These are phyloP conservation scores for Hypoxylon trugodes DNA, from an alignment of 495 filamentous ascomycete genomes.

Conservation along the genomic window DNA sequence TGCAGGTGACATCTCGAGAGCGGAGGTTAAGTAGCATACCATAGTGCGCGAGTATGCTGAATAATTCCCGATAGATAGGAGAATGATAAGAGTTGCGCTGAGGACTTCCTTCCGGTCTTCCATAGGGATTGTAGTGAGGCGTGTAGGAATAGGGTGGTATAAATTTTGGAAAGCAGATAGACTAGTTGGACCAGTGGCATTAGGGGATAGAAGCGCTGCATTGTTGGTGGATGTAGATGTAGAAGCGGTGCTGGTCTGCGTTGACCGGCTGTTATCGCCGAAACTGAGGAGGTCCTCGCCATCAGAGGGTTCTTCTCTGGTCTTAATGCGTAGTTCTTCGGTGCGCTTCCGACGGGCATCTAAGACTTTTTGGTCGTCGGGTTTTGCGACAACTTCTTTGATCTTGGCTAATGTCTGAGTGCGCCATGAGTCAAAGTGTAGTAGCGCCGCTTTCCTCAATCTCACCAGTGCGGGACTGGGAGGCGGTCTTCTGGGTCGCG, in stretches of 20 bases:
- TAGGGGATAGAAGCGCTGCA: constrained; percentile 13
- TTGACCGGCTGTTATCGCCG: constrained; percentile 17
- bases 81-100: constrained; percentile 70
- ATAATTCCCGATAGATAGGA: constrained; percentile 78
- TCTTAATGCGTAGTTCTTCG: constrained; percentile 28
- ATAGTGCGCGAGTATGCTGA: constrained; percentile 74
- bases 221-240: no score
- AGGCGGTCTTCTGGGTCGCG: constrained; percentile 9
- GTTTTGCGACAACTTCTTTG: constrained; percentile 47
- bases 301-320: constrained; percentile 6
- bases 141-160: constrained; percentile 58
- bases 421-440: constrained; percentile 55
- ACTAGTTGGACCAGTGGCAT: constrained; percentile 25
- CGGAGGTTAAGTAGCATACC: constrained; percentile 69
- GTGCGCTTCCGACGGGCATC: constrained; percentile 49
- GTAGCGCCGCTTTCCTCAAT: constrained; percentile 46
- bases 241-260: constrained; percentile 4
- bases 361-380: constrained; percentile 48
- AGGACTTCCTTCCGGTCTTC: constrained; percentile 57
- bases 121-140: constrained; percentile 48
- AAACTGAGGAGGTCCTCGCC: constrained; percentile 47
- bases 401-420: constrained; percentile 45
- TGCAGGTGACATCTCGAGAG: constrained; percentile 66
- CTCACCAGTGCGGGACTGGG: constrained; percentile 44
- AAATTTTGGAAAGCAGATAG: constrained; percentile 46